Percentiles rank a stretch among this genome's conserved stretches.
Evolutionary conservation across 345 rosid genomes (phyloP).

Genomic region (Abelmoschus esculentus): DNA sequence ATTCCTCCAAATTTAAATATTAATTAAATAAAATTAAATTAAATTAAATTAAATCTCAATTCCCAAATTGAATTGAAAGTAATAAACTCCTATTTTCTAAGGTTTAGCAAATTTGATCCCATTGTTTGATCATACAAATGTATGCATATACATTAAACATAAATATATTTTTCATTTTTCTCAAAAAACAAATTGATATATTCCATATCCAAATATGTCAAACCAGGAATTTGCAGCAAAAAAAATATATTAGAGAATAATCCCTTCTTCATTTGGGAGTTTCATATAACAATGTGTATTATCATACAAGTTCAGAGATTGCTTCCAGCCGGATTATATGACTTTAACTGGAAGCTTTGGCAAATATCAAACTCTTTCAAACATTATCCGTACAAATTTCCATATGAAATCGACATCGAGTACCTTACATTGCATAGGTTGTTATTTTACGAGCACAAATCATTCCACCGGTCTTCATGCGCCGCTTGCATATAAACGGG

Average conservation of each 20-base stretch:
- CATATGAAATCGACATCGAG: conserved; percentile 25
- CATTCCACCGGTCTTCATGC: conserved; percentile 43
- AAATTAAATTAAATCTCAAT: no score
- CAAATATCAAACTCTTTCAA: conserved; percentile 24
- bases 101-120: no score
- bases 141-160: no score
- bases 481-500: conserved; percentile 86
- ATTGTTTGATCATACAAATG: no score
- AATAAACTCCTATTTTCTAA: no score
- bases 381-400: conserved; percentile 32
- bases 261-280: no score
- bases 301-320: conserved; percentile 25
- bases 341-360: conserved; percentile 24
- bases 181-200: no score
- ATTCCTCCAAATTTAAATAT: no score
- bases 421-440: conserved; percentile 30
- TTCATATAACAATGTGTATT: conserved; percentile 9
- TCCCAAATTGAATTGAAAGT: no score
- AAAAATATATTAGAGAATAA: neutral
- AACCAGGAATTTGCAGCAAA: neutral
- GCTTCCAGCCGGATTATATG: conserved; percentile 18
- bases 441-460: conserved; percentile 23
- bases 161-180: no score
- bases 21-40: no score
- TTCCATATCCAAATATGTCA: neutral